Evolutionary conservation across 2,329 filamentous ascomycete genomes (phyloP), one percentile per base, ranked within the genome.

Genomic region (Pseudogymnoascus sp.): DNA sequence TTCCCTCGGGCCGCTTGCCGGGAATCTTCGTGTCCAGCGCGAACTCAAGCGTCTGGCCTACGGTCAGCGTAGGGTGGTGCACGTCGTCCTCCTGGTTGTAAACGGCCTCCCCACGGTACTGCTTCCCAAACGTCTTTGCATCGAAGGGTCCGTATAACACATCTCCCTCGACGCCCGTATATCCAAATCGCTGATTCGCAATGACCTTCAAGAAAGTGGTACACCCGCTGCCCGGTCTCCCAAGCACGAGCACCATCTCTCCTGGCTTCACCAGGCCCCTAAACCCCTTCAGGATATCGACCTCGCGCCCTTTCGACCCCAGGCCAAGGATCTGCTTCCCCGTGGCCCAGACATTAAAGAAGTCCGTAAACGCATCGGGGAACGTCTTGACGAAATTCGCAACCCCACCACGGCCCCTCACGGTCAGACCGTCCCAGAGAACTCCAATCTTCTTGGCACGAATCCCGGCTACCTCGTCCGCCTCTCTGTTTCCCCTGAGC

Each of bases 401-500:
- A 62, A 84, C 81, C 33, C 90, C 89, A 24, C 89, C 88, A 66
- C 87, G 83, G 13, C 91, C 91, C 72, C 84, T 86, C 40, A 95
- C 90, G 0, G 88, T 90, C 59, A 96, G 76, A 16, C 82, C 81
- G 62, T 95, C 85, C 90, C 90, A 96, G 66, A 89, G 83, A 0
- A 91, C 89, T 31, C 90, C 89, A 65, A 92, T 88, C 69, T 88
- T 86, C 78, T 96, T 96, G 4, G 86, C 81, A 65, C 86, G 87
- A 74, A 96, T 96, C 0, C 91, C 91, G 5, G 89, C 89, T 66
- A 88, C 85, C 65, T 83, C 81, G 71, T 91, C 89, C 7, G 90
- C 87, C 53, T 82, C 83, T 63, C 88, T 81, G 63, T 86, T 86
- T 2, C 90, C 90, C 50, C 89, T 84, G 65, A 96, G 78, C 3